Conservation (phyloP, 768 basidiomycete species). For the Amanita rimosa region DNA sequence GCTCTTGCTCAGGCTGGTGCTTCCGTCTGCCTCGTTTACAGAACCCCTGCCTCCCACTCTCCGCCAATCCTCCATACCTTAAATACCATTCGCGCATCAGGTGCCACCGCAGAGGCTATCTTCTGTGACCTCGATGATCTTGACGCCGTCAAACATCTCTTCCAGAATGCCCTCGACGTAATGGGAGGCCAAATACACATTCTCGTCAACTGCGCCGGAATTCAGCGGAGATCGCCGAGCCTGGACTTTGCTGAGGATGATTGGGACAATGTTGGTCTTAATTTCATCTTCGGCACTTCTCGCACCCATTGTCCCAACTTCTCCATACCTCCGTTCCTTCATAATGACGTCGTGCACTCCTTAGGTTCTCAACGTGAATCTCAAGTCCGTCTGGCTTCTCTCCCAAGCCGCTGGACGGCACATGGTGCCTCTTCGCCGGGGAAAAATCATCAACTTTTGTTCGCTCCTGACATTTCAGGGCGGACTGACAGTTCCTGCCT, state of each 20-base stretch:
- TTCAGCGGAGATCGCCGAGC: constrained; percentile 46
- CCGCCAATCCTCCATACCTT: constrained; percentile 18
- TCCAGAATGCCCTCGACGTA: constrained; percentile 27
- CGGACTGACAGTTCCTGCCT: constrained; percentile 75
- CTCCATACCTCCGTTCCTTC: constrained; percentile 2
- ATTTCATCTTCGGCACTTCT: background rate
- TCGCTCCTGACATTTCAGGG: constrained; percentile 53
- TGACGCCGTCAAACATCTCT: constrained; percentile 27
- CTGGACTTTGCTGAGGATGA: constrained; percentile 52
- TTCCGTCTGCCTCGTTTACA: constrained; percentile 32
- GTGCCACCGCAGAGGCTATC: constrained; percentile 21
- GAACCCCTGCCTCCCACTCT: constrained; percentile 15
- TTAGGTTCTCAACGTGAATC: constrained; percentile 78
- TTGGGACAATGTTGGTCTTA: constrained; percentile 51
- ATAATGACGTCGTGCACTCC: constrained; percentile 7
- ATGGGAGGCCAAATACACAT: constrained; percentile 38
- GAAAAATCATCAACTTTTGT: constrained; percentile 68
- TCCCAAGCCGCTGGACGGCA: constrained; percentile 81
- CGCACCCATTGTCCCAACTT: background rate
- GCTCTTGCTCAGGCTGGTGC: constrained; percentile 40
- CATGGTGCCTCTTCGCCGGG: constrained; percentile 62
- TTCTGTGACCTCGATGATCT: constrained; percentile 31
- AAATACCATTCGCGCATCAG: constrained; percentile 21
- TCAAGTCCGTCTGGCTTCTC: constrained; percentile 80
- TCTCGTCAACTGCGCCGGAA: constrained; percentile 64